A percentile compares a stretch with the other conserved stretches of the same genome.
These are phyloP conservation scores for Fennellomyces sp. DNA, from an alignment of 371 early-diverging fungal species.

Conservation along the genomic window DNA sequence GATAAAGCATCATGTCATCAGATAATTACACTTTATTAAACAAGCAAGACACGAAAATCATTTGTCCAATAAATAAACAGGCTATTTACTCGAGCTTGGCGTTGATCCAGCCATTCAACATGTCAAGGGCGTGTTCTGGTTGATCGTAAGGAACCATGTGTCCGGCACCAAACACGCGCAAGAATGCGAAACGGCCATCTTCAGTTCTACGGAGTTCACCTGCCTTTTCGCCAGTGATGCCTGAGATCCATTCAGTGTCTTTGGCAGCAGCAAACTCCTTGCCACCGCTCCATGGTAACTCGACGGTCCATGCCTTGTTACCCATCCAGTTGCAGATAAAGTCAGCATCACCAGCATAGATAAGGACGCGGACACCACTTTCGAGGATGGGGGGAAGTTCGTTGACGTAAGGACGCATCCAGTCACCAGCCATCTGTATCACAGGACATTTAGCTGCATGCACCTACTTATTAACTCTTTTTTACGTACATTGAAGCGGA, in stretches of 20 bases:
- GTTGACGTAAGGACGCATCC: conserved; percentile 83
- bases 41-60: too few relatives aligned
- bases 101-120: conserved; percentile 68
- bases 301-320: conserved; percentile 85
- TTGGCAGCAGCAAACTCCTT: conserved; percentile 61
- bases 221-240: conserved; percentile 40
- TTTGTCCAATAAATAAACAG: too few relatives aligned
- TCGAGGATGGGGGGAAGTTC: conserved; percentile 76
- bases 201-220: conserved; percentile 71
- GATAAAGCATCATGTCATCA: too few relatives aligned
- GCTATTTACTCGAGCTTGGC: conserved; percentile 30
- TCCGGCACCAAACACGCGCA: conserved; percentile 88
- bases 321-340: conserved; percentile 93
- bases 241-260: conserved; percentile 48
- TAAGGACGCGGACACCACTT: conserved; percentile 78
- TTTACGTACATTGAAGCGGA: conserved; percentile 52
- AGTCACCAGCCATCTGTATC: conserved; percentile 72
- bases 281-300: conserved; percentile 82
- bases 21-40: too few relatives aligned
- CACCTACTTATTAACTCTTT: conserved; percentile 49
- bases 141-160: conserved; percentile 84
- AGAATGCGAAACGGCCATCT: conserved; percentile 72
- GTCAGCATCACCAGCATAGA: conserved; percentile 88
- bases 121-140: conserved; percentile 52
- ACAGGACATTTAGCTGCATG: too few relatives aligned